phyloP scores from a whole-genome alignment of 2,329 filamentous ascomycete genomes.

The Macrophomina tecta region DNA sequence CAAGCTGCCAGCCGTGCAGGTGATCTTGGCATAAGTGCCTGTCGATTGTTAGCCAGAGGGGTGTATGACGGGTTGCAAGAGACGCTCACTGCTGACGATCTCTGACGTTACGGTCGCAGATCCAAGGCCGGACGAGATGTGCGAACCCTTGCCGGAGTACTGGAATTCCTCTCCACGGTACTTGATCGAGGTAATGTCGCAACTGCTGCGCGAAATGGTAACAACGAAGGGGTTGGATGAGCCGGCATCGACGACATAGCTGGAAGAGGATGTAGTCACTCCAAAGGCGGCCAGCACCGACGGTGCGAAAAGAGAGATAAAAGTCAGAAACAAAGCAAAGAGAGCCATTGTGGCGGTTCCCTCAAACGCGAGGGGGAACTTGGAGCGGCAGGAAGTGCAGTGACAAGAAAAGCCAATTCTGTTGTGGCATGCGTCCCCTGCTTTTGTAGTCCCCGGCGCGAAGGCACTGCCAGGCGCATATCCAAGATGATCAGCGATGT shows the following conservation, averaged over 20 bases:
- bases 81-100: slow-evolving; percentile 38
- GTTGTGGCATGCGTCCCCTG: slow-evolving; percentile 2
- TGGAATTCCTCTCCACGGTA: slow-evolving; percentile 67
- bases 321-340: slow-evolving; percentile 41
- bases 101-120: slow-evolving; percentile 59
- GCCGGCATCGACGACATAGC: slow-evolving; percentile 43
- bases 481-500: neutral
- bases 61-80: neutral
- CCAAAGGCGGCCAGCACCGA: slow-evolving; percentile 44
- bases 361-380: neutral
- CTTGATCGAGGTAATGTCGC: slow-evolving; percentile 69
- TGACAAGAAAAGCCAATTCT: neutral
- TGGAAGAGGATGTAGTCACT: slow-evolving; percentile 39
- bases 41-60: neutral
- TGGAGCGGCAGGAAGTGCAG: neutral
- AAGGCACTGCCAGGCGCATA: neutral
- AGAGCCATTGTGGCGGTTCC: slow-evolving; percentile 17
- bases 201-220: slow-evolving; percentile 53
- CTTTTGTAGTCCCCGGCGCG: slow-evolving; percentile 14
- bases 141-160: slow-evolving; percentile 57
- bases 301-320: slow-evolving; percentile 18
- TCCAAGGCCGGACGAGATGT: slow-evolving; percentile 66
- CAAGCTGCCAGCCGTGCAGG: slow-evolving; percentile 63
- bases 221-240: slow-evolving; percentile 41
- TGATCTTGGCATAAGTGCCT: slow-evolving; percentile 64